These are phyloP conservation scores for Ephemerocybe angulata DNA, from an alignment of 768 basidiomycete species.

Conservation along the genomic window DNA sequence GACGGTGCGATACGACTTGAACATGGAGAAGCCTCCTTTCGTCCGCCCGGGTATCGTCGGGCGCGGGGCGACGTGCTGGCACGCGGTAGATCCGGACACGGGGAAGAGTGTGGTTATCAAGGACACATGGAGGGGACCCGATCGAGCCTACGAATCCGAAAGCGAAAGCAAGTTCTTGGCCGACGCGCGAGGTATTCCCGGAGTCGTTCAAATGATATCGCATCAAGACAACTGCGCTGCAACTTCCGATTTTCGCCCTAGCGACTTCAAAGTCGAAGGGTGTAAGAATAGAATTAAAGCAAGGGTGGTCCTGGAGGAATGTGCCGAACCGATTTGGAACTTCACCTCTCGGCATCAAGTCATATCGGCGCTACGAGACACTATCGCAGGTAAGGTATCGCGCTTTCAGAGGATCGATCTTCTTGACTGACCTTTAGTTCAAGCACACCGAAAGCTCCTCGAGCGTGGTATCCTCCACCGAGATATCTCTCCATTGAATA, in stretches of 20 bases:
- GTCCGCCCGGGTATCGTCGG: not conserved
- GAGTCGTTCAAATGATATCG: constrained; percentile 16
- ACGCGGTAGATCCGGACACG: not conserved
- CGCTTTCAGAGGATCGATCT: not conserved
- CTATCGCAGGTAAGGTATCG: not conserved
- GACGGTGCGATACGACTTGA: not conserved
- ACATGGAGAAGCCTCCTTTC: not conserved
- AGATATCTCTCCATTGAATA: constrained; percentile 23
- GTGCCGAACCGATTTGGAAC: constrained; percentile 11
- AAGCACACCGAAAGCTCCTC: constrained; percentile 19
- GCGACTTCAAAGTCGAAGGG: not conserved
- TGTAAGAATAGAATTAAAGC: constrained; percentile 9
- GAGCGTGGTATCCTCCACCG: constrained; percentile 21
- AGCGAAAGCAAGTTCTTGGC: not conserved
- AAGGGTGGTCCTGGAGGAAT: constrained; percentile 13
- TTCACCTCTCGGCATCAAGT: constrained; percentile 8
- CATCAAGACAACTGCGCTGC: constrained; percentile 1
- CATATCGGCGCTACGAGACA: not conserved
- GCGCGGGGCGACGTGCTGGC: not conserved
- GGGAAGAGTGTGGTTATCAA: not conserved
- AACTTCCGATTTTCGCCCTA: constrained; percentile 4
- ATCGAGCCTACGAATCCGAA: not conserved
- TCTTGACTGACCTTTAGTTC: not conserved
- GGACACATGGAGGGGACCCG: not conserved
- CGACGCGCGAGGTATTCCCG: constrained; percentile 3